These are phyloP conservation scores for Plasmodium cynomolgi DNA, from an alignment of 169 alveolate species.

Conservation along the genomic window DNA sequence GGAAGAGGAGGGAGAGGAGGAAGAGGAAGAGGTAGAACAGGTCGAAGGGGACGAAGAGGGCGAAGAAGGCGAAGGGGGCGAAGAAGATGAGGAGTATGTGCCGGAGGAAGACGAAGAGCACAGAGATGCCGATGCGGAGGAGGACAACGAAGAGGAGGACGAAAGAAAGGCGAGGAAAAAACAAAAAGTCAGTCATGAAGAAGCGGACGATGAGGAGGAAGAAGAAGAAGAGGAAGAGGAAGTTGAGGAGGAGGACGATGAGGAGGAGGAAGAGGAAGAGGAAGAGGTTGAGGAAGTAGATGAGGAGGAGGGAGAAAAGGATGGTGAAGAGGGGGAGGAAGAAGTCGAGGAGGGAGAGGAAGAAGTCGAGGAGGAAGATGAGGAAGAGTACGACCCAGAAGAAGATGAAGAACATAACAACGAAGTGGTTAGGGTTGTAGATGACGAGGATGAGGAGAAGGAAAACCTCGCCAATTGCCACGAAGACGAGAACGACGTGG, in stretches of 20 bases:
- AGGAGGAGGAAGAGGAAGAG: not conserved
- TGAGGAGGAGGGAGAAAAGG: conserved; percentile 16
- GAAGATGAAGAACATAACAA: not conserved
- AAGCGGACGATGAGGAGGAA: conserved; percentile 17
- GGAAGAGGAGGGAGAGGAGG: not conserved
- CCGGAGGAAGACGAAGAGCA: conserved; percentile 2
- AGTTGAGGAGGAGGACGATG: not conserved
- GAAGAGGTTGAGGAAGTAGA: not conserved
- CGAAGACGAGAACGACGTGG: not conserved
- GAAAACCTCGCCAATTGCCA: not conserved
- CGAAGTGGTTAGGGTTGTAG: not conserved
- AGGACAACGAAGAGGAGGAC: not conserved
- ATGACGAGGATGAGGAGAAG: not conserved
- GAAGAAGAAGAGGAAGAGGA: conserved; percentile 38
- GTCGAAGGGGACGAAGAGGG: conserved; percentile 1
- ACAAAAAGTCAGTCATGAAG: not conserved
- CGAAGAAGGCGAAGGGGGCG: not conserved
- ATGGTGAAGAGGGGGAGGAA: conserved; percentile 8
- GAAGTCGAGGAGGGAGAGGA: not conserved
- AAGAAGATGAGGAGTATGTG: not conserved
- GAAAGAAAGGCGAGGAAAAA: not conserved
- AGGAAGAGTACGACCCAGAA: not conserved
- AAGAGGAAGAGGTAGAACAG: conserved; percentile 13
- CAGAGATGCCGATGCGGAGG: not conserved
- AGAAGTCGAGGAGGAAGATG: not conserved